Percentiles rank a stretch among this genome's conserved stretches.
Conservation (phyloP, 257 asterid genomes). For the Solanum boliviense region DNA sequence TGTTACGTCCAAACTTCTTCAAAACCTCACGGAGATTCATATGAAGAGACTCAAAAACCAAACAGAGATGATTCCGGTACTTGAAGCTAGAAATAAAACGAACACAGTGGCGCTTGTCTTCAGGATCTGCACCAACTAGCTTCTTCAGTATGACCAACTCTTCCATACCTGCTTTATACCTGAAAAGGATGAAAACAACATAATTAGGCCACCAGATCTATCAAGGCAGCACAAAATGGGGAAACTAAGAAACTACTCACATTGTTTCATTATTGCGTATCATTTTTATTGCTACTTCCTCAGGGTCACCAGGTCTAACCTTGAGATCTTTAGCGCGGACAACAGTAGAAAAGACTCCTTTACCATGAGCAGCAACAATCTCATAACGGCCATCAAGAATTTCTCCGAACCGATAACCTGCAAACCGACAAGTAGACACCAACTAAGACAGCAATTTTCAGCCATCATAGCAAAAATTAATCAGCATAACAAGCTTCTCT, state of each 20-base stretch:
- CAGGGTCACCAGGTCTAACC: constrained; percentile 58
- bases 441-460: not conserved
- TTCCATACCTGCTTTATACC: constrained; percentile 98
- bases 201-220: not conserved
- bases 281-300: constrained; percentile 91
- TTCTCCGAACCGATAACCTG: constrained; percentile 96
- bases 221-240: constrained; percentile 2
- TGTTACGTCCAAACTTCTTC: constrained; percentile 98
- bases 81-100: constrained; percentile 88
- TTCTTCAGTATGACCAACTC: constrained; percentile 84
- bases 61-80: constrained; percentile 96
- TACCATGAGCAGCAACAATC: constrained; percentile 96
- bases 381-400: constrained; percentile 83
- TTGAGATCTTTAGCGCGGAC: constrained; percentile 98
- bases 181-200: constrained; percentile 2
- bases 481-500: not conserved
- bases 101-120: constrained; percentile 92
- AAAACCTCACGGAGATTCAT: constrained; percentile 99
- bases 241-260: constrained; percentile 37
- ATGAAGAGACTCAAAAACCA: constrained; percentile 99
- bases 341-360: constrained; percentile 93
- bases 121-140: constrained; percentile 94
- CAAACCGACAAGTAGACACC: not conserved
- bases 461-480: not conserved
- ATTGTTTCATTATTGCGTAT: constrained; percentile 92